Evolutionary conservation across 208 protist genomes (phyloP).

Genomic region (Leishmania mexicana): DNA sequence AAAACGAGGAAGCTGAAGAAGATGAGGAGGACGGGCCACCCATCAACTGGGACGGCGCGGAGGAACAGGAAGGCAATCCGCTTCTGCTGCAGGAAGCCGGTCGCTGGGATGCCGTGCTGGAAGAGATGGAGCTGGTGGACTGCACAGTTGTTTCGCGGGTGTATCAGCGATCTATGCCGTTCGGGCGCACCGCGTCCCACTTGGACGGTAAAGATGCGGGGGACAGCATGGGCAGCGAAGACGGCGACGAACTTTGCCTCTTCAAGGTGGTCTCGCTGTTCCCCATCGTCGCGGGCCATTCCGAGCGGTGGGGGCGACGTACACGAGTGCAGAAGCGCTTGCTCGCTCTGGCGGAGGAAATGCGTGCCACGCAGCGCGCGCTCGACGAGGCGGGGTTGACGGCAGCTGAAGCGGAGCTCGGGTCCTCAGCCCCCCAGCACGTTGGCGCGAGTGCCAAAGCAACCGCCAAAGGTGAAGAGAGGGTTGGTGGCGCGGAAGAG

Average conservation of each 20-base stretch:
- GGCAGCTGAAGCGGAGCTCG: constrained; percentile 4
- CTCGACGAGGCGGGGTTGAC: constrained; percentile 29
- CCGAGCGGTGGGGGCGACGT: constrained; percentile 20
- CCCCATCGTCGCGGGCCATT: constrained; percentile 13
- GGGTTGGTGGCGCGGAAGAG: background rate
- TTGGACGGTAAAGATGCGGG: background rate
- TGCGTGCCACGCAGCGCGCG: constrained; percentile 26
- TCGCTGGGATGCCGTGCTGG: constrained; percentile 25
- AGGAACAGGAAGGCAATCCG: background rate
- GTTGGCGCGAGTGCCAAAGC: background rate
- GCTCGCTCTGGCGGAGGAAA: constrained; percentile 22
- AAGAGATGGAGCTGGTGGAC: constrained; percentile 29
- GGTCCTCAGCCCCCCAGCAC: background rate
- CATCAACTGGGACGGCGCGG: background rate
- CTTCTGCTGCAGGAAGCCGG: constrained; percentile 16
- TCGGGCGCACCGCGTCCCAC: background rate
- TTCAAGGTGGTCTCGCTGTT: constrained; percentile 35
- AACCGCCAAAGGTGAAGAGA: background rate
- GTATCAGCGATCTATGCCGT: constrained; percentile 12
- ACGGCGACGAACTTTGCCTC: constrained; percentile 19
- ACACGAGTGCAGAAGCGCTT: constrained; percentile 19
- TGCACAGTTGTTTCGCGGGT: constrained; percentile 31
- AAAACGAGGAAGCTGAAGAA: background rate
- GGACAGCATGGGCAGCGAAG: background rate
- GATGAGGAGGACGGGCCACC: background rate